Conservation (phyloP, 106 monocot species). For the Narthecium ossifragum region DNA sequence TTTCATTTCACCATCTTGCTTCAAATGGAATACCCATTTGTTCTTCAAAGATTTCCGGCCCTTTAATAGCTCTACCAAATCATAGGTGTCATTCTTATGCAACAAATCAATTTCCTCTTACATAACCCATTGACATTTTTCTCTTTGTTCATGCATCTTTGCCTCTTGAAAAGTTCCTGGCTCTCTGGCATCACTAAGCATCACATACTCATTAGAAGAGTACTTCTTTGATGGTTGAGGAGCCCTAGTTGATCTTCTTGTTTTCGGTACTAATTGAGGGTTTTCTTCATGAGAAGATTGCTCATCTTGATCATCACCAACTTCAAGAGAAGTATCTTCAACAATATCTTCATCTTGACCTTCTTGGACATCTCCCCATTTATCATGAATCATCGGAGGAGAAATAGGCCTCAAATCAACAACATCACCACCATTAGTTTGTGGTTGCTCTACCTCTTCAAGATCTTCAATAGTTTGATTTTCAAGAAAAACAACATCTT, state of each 20-base stretch:
- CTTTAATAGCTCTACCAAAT: neutral
- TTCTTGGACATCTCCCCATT: too few relatives aligned
- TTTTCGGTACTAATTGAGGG: neutral
- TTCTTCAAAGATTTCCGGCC: too few relatives aligned
- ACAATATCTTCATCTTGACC: neutral
- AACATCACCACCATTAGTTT: too few relatives aligned
- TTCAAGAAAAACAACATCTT: conserved; percentile 3
- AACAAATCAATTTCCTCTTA: neutral
- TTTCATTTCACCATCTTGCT: too few relatives aligned
- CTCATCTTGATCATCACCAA: neutral
- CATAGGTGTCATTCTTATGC: conserved; percentile 1
- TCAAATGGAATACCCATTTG: too few relatives aligned
- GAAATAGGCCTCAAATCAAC: too few relatives aligned
- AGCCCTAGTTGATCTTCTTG: neutral
- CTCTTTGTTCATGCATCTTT: neutral
- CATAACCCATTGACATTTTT: too few relatives aligned
- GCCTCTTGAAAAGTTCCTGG: neutral
- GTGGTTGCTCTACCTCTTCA: neutral
- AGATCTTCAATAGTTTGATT: neutral
- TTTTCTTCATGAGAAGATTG: neutral
- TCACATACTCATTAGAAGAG: neutral
- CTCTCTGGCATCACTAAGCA: neutral
- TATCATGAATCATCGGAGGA: too few relatives aligned
- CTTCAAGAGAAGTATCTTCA: neutral
- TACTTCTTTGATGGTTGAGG: neutral